phyloP scores from a whole-genome alignment of 2,329 filamentous ascomycete genomes.

The Akanthomyces dipterigenus region DNA sequence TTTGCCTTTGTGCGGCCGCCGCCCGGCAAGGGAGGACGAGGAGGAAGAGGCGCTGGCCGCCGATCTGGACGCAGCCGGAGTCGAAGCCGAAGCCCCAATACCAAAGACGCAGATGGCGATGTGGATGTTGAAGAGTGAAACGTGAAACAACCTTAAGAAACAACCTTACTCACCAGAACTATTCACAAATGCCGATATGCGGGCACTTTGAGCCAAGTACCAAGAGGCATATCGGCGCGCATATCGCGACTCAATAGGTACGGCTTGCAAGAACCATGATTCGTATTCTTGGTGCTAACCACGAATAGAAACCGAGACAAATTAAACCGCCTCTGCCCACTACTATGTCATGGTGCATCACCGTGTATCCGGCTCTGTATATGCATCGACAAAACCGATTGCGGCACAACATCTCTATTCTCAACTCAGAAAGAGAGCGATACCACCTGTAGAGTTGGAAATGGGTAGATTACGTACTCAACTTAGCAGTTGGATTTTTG shows the following conservation, averaged over 20 bases:
- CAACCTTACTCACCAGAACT: not conserved
- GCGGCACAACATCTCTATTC: not conserved
- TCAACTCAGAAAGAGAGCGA: not conserved
- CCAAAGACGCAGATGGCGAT: conserved; percentile 23
- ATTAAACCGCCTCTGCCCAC: not conserved
- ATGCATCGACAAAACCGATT: no score
- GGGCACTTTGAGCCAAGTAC: not conserved
- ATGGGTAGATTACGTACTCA: not conserved
- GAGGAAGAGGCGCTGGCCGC: conserved; percentile 33
- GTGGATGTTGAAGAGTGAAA: conserved; percentile 19
- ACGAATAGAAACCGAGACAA: not conserved
- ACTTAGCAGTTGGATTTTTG: not conserved
- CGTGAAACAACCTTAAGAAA: not conserved
- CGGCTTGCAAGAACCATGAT: not conserved
- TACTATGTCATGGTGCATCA: not conserved
- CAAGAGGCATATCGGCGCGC: conserved; percentile 22
- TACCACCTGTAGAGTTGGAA: not conserved
- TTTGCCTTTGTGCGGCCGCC: conserved; percentile 81
- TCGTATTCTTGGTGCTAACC: not conserved
- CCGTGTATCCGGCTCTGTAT: not conserved
- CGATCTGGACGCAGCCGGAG: conserved; percentile 39
- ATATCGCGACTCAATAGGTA: conserved; percentile 22
- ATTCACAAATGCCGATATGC: conserved; percentile 20
- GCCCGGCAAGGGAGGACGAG: conserved; percentile 41
- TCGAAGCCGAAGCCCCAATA: conserved; percentile 41